Conservation (phyloP, 2,329 filamentous ascomycete species). For the Trichocomaceae sp. region DNA sequence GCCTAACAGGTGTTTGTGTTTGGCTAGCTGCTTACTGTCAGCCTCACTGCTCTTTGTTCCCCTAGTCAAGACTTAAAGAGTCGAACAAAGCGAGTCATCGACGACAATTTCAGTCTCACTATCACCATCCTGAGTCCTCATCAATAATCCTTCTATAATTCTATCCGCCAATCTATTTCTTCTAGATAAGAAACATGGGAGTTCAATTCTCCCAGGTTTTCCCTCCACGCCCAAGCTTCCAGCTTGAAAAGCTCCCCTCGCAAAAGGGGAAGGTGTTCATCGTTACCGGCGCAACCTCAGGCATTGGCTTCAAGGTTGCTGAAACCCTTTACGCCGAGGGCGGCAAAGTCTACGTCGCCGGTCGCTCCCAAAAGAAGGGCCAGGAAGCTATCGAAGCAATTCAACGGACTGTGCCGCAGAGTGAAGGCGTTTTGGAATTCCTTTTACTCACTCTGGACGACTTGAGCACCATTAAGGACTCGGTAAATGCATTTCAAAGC, state of each 20-base stretch:
- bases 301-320: conserved; percentile 41
- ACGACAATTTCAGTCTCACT: no score
- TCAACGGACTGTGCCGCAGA: conserved; percentile 29
- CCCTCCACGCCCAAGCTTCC: neutral
- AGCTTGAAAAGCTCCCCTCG: neutral
- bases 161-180: no score
- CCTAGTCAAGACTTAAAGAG: no score
- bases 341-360: conserved; percentile 50
- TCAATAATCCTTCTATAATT: no score
- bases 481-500: conserved; percentile 28
- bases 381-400: conserved; percentile 36
- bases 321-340: conserved; percentile 50
- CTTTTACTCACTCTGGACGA: conserved; percentile 42
- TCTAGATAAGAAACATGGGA: conserved; percentile 21
- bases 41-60: no score
- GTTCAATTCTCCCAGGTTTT: neutral
- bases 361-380: conserved; percentile 42
- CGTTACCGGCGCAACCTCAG: conserved; percentile 38
- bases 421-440: conserved; percentile 38
- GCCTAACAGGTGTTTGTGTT: no score
- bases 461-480: neutral
- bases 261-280: conserved; percentile 38
- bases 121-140: no score
- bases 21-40: no score
- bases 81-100: neutral